A percentile compares a stretch with the other conserved stretches of the same genome.
Conservation (phyloP, 352 stramenopile species). For the Phytophthora quininea region DNA sequence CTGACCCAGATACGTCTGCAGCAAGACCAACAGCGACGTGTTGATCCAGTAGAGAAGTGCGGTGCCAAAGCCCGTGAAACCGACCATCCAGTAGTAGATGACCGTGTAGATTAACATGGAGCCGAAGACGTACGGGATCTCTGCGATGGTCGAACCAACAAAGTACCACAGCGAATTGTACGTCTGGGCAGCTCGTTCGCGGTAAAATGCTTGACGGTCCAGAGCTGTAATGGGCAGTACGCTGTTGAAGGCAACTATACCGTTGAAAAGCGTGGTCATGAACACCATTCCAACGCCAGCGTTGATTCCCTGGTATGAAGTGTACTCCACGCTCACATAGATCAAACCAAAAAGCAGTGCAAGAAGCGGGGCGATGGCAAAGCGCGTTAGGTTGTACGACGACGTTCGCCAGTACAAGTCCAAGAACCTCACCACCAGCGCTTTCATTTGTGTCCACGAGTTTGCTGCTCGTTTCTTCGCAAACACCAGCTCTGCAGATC, state of each 20-base stretch:
- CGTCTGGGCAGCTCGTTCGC: neutral
- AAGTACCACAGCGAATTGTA: neutral
- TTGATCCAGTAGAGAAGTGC: neutral
- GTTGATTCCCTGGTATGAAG: neutral
- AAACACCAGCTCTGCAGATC: conserved; percentile 32
- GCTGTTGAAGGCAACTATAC: neutral
- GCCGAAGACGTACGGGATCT: neutral
- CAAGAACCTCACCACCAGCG: conserved; percentile 28
- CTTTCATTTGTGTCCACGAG: conserved; percentile 35
- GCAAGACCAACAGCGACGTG: neutral
- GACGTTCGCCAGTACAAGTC: conserved; percentile 11
- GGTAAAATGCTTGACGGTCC: neutral
- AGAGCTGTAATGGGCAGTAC: neutral
- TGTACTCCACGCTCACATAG: neutral
- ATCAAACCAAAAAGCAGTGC: neutral
- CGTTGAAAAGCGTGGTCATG: neutral
- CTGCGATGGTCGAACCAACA: neutral
- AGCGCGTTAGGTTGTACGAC: neutral
- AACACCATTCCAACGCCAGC: neutral
- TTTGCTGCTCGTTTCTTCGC: conserved; percentile 39
- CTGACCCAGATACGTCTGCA: neutral
- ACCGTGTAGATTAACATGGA: neutral
- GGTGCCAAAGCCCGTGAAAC: neutral
- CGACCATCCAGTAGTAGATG: neutral
- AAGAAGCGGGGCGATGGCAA: neutral